Percentiles rank a stretch among this genome's conserved stretches.
phyloP scores from a whole-genome alignment of 352 stramenopile species.

The Phytopythium boreale region DNA sequence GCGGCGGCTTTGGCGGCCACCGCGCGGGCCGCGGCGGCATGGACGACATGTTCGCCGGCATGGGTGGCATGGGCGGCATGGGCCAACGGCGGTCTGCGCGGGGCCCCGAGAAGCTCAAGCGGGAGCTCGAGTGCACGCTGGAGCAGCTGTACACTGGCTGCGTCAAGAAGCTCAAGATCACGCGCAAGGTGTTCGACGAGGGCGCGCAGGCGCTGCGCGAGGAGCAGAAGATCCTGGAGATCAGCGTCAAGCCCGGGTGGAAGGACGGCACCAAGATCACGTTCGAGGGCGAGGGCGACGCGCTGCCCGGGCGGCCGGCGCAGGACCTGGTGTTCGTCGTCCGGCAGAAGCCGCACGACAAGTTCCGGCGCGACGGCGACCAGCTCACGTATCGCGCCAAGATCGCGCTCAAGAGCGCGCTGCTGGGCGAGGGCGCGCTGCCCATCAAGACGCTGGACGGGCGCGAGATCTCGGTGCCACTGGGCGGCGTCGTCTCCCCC shows the following conservation, averaged over 20 bases:
- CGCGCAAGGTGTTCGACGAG: constrained; percentile 87
- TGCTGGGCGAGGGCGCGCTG: constrained; percentile 90
- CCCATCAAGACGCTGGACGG: constrained; percentile 94
- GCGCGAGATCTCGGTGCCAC: constrained; percentile 85
- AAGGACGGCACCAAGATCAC: constrained; percentile 95
- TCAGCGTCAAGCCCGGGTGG: constrained; percentile 96
- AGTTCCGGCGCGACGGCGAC: constrained; percentile 94
- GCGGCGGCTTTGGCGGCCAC: constrained; percentile 44
- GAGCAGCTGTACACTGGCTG: constrained; percentile 81
- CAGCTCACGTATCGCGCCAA: constrained; percentile 94
- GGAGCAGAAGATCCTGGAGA: constrained; percentile 94
- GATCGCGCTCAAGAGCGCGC: constrained; percentile 93
- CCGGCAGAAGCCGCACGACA: constrained; percentile 86
- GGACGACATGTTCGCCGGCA: constrained; percentile 43
- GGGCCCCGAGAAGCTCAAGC: constrained; percentile 60
- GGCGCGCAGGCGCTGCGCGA: constrained; percentile 87
- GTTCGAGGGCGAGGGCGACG: constrained; percentile 92
- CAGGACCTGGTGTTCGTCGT: constrained; percentile 97
- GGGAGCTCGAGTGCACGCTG: constrained; percentile 91
- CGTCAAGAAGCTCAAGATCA: constrained; percentile 94
- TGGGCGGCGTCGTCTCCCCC: constrained; percentile 90
- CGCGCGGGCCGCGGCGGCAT: constrained; percentile 42
- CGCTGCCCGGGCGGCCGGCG: constrained; percentile 86
- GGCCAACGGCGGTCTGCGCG: background rate
- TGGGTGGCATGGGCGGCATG: constrained; percentile 6